Percentiles rank a stretch among this genome's conserved stretches.
phyloP scores from a whole-genome alignment of 2,329 filamentous ascomycete genomes.

The Fusarium nematophilum region DNA sequence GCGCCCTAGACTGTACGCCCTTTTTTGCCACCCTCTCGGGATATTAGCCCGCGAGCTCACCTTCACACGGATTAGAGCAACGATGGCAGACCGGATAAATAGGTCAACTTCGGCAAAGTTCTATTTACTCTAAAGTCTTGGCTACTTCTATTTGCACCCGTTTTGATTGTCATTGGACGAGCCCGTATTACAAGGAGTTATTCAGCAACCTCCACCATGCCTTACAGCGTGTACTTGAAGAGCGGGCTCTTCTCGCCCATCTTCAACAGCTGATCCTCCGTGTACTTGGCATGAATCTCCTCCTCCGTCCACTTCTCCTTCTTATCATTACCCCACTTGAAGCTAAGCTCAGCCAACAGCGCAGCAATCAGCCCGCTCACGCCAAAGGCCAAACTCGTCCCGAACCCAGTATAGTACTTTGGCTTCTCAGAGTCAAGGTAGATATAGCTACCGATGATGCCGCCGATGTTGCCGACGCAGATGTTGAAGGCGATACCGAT shows the following conservation, averaged over 20 bases:
- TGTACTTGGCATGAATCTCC: conserved; percentile 39
- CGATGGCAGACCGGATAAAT: too few relatives aligned
- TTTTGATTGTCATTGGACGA: too few relatives aligned
- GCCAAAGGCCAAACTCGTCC: conserved; percentile 48
- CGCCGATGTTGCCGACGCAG: conserved; percentile 49
- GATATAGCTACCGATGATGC: conserved; percentile 55
- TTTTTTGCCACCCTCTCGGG: too few relatives aligned
- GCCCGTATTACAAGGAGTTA: too few relatives aligned
- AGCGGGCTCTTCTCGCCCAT: conserved; percentile 50
- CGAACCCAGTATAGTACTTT: conserved; percentile 50
- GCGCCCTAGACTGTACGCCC: too few relatives aligned
- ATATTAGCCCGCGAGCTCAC: too few relatives aligned
- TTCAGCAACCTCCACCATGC: too few relatives aligned
- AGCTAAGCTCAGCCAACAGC: conserved; percentile 45
- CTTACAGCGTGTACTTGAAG: conserved; percentile 47
- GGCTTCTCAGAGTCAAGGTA: conserved; percentile 50
- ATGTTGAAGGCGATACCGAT: conserved; percentile 51
- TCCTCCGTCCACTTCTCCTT: conserved; percentile 43
- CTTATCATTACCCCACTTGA: conserved; percentile 41
- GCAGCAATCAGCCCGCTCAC: conserved; percentile 44
- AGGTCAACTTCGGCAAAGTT: too few relatives aligned
- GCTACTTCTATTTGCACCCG: too few relatives aligned
- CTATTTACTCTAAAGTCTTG: too few relatives aligned
- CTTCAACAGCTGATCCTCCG: conserved; percentile 43
- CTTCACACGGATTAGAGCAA: too few relatives aligned